These are phyloP conservation scores for Tetradesmus obliquus DNA, from an alignment of 139 green algal species.

Conservation along the genomic window DNA sequence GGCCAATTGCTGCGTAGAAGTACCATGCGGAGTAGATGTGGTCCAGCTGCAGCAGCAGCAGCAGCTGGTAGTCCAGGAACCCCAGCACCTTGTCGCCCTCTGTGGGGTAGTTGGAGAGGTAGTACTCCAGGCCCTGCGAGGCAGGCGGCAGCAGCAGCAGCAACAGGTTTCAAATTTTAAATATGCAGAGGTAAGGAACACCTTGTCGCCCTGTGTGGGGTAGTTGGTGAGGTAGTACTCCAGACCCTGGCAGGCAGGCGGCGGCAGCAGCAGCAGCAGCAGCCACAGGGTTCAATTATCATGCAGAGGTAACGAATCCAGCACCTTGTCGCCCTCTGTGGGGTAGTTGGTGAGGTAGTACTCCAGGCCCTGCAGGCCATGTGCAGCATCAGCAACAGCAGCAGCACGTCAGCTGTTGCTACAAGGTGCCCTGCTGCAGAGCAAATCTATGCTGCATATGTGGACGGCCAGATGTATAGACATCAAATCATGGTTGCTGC, in stretches of 20 bases:
- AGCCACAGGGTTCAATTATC: neutral
- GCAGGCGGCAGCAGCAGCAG: neutral
- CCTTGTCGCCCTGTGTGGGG: constrained; percentile 64
- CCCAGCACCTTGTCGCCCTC: constrained; percentile 76
- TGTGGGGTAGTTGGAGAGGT: constrained; percentile 75
- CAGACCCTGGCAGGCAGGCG: neutral
- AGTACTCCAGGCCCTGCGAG: constrained; percentile 60
- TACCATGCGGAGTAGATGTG: constrained; percentile 91
- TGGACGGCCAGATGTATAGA: too few species aligned
- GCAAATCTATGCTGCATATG: too few species aligned
- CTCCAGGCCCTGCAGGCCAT: neutral
- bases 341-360: too few species aligned
- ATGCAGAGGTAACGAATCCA: neutral
- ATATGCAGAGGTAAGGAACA: constrained; percentile 54
- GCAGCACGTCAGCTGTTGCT: neutral
- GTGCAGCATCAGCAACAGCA: neutral
- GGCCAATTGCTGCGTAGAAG: constrained; percentile 88
- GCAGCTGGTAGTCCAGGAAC: constrained; percentile 82
- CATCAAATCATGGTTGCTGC: neutral
- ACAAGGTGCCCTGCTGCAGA: too few species aligned
- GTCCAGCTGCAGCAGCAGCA: constrained; percentile 83
- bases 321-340: too few species aligned
- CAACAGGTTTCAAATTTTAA: neutral
- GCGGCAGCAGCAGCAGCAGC: constrained; percentile 1
- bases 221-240: constrained; percentile 82